Evolutionary conservation across 2,329 filamentous ascomycete genomes (phyloP), one percentile per base, ranked within the genome.

Genomic region (Metarhizium sp.): DNA sequence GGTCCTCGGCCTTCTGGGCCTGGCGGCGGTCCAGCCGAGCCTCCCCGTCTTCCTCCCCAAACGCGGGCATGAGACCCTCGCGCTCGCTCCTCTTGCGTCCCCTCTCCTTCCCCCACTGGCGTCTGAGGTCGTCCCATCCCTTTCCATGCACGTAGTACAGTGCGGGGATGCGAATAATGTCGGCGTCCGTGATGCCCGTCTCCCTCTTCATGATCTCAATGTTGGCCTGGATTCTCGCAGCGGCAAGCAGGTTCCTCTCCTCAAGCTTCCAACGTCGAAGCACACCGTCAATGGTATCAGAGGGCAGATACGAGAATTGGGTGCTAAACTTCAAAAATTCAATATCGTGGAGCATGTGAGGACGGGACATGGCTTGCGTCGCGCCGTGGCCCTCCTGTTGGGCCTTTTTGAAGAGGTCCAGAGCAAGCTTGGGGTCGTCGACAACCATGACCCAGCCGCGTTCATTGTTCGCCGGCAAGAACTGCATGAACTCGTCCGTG

Each of bases 401-500:
- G 0, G 64, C 62, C 2, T 60, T 52, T 3, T 58, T 38, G 3
- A 69, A 58, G 6, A 69, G 54, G 2, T 63, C 42, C 3, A 71
- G 51, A 0, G 62, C 67, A 0, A 59, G 60, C 0, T 47, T 29
- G 0, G 66, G 62, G 40, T 66, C 64, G 1, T 56, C 59, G 16
- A 62, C 59, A 16, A 60, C 54, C 46, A 67, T 58, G 14, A 61
- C 59, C 58, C 62, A 68, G 20, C 64, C 66, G 18, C 63, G 61
- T 14, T 55, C 45, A 29, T 58, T 67, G 5, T 62, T 51, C 2
- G 50, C 60, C 0, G 65, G 66, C 0, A 67, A 52, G n/a, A 67
- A 67, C 47, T 67, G 66, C 14, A 68, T 54, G 34, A 64, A 62
- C 45, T 67, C 64, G 52, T 66, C 65, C 1, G 60, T 57, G 46